Evolutionary conservation across 495 filamentous ascomycete species (phyloP), one percentile per base, ranked within the genome.

Genomic region (Hypomontagnella monticulosa): DNA sequence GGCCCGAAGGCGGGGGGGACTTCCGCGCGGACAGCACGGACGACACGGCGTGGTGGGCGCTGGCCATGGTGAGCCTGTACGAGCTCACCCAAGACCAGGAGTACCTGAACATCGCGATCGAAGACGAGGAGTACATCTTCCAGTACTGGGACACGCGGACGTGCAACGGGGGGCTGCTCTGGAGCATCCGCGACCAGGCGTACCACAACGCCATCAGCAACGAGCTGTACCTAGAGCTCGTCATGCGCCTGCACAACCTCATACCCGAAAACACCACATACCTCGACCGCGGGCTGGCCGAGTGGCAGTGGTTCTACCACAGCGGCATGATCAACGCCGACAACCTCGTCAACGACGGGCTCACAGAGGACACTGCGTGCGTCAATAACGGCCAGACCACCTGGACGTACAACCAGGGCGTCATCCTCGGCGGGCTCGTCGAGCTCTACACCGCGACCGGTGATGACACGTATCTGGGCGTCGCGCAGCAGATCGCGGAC

Each of bases 361-460:
- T 93, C 10, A 78, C 81, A 14, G 66, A 71, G 0, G 71, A 72
- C 14, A 55, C 40, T 9, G 77, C 79, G 8, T 91, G 89, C 72
- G 70, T 77, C 44, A 90, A 88, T 69, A 91, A 91, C 66, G 79
- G 79, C 0, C 76, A 75, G 15, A 81, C 84, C 3, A 79, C 83
- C 33, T 92, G 84, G 83, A 83, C 87, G 0, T 93, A 93, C 75
- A 92, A 91, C 71, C 89, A 93, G 70, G 90, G 89, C 16, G 88
- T 90, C 20, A 80, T 92, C 19, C 80, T 92, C 11, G 89, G 89
- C 5, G 90, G 81, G 0, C 79, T 91, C 0, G 82, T 86, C 4
- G 88, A 91, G 74, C 76, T 85, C 30, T 73, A 78, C 64, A 75
- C 65, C 52, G 82, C 83, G 0, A 74, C 69, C 1, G 54, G 53